phyloP scores from a whole-genome alignment of 2,329 filamentous ascomycete genomes.

The Coleophoma eucalyptorum region DNA sequence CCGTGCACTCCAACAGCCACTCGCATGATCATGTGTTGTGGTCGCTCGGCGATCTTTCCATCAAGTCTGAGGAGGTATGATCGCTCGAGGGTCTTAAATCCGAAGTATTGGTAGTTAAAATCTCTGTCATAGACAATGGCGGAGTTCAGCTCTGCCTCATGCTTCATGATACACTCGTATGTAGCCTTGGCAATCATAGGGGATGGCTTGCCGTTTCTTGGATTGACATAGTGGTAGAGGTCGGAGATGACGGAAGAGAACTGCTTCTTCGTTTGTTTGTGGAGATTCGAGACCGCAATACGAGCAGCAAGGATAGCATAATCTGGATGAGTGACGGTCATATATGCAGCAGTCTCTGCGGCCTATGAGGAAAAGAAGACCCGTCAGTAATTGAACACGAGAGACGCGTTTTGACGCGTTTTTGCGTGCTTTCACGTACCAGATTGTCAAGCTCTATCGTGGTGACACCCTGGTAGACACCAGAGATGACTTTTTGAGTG shows the following conservation, averaged over 20 bases:
- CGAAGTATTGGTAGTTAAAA: constrained; percentile 99
- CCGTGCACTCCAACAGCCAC: constrained; percentile 96
- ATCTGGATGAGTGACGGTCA: constrained; percentile 98
- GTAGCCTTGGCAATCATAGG: constrained; percentile 94
- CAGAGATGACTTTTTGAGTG: constrained; percentile 98
- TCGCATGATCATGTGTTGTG: constrained; percentile 99
- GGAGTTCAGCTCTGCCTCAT: constrained; percentile 96
- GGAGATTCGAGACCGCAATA: constrained; percentile 98
- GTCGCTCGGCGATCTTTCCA: constrained; percentile 93
- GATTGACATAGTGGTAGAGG: constrained; percentile 94
- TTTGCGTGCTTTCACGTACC: constrained; percentile 53
- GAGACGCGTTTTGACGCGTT: constrained; percentile 7
- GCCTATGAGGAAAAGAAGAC: constrained; percentile 52
- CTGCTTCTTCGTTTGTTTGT: constrained; percentile 99
- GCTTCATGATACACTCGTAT: constrained; percentile 91
- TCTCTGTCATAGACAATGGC: constrained; percentile 99
- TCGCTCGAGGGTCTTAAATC: constrained; percentile 97
- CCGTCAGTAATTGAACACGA: constrained; percentile 14
- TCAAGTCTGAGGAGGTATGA: constrained; percentile 96
- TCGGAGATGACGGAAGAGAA: constrained; percentile 95
- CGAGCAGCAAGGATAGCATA: constrained; percentile 97
- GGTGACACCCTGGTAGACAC: constrained; percentile 97
- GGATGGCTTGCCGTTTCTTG: constrained; percentile 76
- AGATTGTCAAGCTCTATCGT: constrained; percentile 96
- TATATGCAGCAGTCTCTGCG: constrained; percentile 97